These are phyloP conservation scores for Elaphomyces granulatus DNA, from an alignment of 495 filamentous ascomycete genomes.

Conservation along the genomic window DNA sequence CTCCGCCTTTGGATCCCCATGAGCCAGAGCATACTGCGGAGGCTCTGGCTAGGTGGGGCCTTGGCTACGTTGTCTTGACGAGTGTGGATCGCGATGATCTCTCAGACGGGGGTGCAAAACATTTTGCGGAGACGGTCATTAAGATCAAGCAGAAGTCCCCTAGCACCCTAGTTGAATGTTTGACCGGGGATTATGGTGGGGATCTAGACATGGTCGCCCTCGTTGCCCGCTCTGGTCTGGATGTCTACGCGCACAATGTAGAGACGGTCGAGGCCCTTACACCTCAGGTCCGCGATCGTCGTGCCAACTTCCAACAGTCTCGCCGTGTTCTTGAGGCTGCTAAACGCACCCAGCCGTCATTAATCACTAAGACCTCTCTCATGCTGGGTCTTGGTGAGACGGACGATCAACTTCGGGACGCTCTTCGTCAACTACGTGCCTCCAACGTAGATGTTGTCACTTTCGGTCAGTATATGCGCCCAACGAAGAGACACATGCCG, in stretches of 20 bases:
- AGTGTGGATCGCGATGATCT: constrained; percentile 89
- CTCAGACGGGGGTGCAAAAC: constrained; percentile 72
- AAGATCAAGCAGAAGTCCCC: constrained; percentile 87
- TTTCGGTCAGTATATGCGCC: constrained; percentile 98
- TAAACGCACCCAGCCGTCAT: constrained; percentile 54
- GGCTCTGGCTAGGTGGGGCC: constrained; percentile 78
- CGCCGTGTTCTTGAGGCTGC: constrained; percentile 66
- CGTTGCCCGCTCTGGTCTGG: constrained; percentile 75
- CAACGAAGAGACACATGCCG: constrained; percentile 93
- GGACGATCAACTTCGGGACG: constrained; percentile 72
- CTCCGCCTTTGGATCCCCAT: constrained; percentile 79
- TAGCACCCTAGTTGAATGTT: constrained; percentile 77
- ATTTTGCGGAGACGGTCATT: constrained; percentile 89
- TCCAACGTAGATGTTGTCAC: constrained; percentile 85
- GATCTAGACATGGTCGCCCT: constrained; percentile 67
- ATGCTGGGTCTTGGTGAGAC: constrained; percentile 97
- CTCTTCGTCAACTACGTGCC: constrained; percentile 65
- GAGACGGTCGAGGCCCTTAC: constrained; percentile 90
- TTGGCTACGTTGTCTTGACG: constrained; percentile 92
- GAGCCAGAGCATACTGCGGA: constrained; percentile 96
- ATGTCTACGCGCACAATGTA: constrained; percentile 95
- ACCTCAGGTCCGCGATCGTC: constrained; percentile 75
- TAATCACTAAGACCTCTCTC: constrained; percentile 94
- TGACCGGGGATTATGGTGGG: constrained; percentile 83
- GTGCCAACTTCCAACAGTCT: constrained; percentile 80